These are phyloP conservation scores for Phytophthora idaei DNA, from an alignment of 352 stramenopile species.

Conservation along the genomic window DNA sequence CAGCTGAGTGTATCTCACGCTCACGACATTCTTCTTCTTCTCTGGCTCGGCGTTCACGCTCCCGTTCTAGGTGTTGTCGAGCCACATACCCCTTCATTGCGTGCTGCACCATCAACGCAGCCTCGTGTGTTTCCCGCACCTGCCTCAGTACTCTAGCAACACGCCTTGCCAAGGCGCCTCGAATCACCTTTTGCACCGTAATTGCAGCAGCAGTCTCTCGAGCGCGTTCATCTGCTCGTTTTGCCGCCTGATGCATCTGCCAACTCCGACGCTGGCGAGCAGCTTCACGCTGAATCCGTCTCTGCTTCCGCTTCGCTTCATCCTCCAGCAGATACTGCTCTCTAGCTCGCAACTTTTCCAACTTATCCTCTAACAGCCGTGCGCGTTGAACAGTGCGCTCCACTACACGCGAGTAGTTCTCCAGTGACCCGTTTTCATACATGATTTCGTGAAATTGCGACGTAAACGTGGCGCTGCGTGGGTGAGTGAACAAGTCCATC, in stretches of 20 bases:
- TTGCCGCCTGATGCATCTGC: slow-evolving; percentile 53
- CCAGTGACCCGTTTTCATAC: slow-evolving; percentile 72
- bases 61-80: slow-evolving; percentile 28
- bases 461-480: slow-evolving; percentile 69
- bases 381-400: slow-evolving; percentile 57
- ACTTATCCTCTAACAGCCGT: slow-evolving; percentile 48
- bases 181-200: slow-evolving; percentile 46
- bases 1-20: slow-evolving; percentile 43
- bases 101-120: slow-evolving; percentile 42
- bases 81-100: slow-evolving; percentile 39
- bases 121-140: slow-evolving; percentile 21
- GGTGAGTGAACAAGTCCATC: slow-evolving; percentile 63
- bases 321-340: slow-evolving; percentile 53
- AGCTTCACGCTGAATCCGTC: slow-evolving; percentile 47
- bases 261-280: slow-evolving; percentile 53
- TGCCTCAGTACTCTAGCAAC: slow-evolving; percentile 16
- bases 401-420: slow-evolving; percentile 70
- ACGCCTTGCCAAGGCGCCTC: slow-evolving; percentile 43
- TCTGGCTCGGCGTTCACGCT: slow-evolving; percentile 30
- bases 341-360: slow-evolving; percentile 50
- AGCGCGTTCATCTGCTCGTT: slow-evolving; percentile 49
- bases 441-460: slow-evolving; percentile 65
- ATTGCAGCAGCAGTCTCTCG: slow-evolving; percentile 45
- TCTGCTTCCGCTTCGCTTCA: slow-evolving; percentile 42
- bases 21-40: slow-evolving; percentile 37